These are phyloP conservation scores for Hericium coralloides DNA, from an alignment of 768 basidiomycete genomes.

Conservation along the genomic window DNA sequence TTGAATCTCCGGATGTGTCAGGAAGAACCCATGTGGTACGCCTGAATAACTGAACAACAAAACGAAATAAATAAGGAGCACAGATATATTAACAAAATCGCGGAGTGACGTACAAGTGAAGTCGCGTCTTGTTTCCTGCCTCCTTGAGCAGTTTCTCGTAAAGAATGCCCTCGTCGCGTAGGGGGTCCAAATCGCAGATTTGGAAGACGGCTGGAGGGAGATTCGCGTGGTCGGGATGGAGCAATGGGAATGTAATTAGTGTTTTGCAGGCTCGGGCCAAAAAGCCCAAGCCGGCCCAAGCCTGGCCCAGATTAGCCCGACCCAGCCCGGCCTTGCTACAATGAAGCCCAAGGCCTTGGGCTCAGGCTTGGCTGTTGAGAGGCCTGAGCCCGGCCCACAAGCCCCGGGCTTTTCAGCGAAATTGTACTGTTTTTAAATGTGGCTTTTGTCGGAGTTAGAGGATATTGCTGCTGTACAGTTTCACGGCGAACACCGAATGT, in stretches of 20 bases:
- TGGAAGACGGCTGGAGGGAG: slow-evolving; percentile 1
- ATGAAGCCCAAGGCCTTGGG: too few species aligned
- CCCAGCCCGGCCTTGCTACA: too few species aligned
- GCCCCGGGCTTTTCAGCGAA: too few species aligned
- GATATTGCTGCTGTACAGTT: too few species aligned
- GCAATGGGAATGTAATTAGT: background rate
- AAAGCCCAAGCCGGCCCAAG: too few species aligned
- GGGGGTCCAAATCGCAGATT: background rate
- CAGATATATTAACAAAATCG: background rate
- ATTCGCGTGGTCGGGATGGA: background rate
- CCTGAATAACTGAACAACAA: slow-evolving; percentile 3
- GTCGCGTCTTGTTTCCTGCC: background rate
- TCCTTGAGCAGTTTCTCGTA: background rate
- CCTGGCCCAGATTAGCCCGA: too few species aligned
- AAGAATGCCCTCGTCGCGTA: background rate
- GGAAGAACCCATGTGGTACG: slow-evolving; percentile 2
- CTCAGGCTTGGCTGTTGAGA: too few species aligned
- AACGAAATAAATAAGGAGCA: background rate
- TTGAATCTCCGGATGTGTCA: background rate
- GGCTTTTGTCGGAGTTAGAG: too few species aligned
- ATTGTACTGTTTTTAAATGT: too few species aligned
- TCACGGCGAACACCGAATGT: too few species aligned
- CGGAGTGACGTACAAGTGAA: background rate
- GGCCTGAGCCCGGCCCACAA: too few species aligned
- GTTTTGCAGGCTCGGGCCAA: too few species aligned